Evolutionary conservation across 2,329 filamentous ascomycete genomes (phyloP).

Genomic region (Colletotrichum aenigma): DNA sequence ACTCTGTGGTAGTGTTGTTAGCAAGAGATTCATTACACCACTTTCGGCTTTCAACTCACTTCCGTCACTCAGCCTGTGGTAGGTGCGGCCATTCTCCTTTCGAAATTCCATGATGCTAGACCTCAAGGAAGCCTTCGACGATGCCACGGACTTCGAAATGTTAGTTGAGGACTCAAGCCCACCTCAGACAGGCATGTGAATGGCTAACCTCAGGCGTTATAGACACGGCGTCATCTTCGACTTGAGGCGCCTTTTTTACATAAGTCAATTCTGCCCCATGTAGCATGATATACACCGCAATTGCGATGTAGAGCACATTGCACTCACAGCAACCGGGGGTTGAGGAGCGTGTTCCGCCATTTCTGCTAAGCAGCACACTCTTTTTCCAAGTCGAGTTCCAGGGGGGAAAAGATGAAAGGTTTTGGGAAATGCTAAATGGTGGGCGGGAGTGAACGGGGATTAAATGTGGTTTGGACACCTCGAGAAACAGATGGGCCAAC

Average conservation of each 20-base stretch:
- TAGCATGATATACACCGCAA: neutral
- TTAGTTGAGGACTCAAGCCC: neutral
- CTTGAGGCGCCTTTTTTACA: neutral
- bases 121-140: neutral
- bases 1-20: neutral
- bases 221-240: neutral
- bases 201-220: neutral
- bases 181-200: neutral
- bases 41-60: neutral
- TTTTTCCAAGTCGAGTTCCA: neutral
- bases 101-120: neutral
- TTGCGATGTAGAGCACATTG: neutral
- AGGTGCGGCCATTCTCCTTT: constrained; percentile 12
- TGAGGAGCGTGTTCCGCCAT: neutral
- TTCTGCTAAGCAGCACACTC: neutral
- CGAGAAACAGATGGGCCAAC: neutral
- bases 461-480: neutral
- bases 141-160: neutral
- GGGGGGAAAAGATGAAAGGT: neutral
- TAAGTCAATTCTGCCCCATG: neutral
- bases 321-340: neutral
- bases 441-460: neutral
- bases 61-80: constrained; percentile 22
- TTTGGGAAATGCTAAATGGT: neutral
- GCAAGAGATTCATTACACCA: neutral